Evolutionary conservation across 2,329 filamentous ascomycete species (phyloP).

Genomic region (Seiridium unicorne): DNA sequence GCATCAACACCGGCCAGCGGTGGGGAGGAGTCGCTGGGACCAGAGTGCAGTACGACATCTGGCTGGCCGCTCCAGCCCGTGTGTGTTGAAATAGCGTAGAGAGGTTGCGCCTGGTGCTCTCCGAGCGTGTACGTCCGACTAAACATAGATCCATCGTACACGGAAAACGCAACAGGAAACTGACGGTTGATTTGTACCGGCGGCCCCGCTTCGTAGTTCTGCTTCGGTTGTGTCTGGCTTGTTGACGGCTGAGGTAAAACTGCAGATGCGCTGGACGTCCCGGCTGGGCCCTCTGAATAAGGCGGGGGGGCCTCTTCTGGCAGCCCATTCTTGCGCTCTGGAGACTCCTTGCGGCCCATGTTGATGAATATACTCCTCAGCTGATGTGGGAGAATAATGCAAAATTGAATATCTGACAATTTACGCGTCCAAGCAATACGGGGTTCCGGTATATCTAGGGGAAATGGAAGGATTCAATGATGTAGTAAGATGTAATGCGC

Average conservation of each 20-base stretch:
- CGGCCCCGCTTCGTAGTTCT: not conserved
- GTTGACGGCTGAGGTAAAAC: not conserved
- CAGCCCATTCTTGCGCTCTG: not conserved
- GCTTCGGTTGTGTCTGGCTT: not conserved
- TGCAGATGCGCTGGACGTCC: not conserved
- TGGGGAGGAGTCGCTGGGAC: constrained; percentile 12
- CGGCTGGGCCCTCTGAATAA: not conserved
- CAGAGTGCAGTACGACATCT: constrained; percentile 15
- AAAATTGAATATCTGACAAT: too few relatives aligned
- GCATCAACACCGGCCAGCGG: constrained; percentile 14
- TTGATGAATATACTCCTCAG: not conserved
- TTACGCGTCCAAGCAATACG: not conserved
- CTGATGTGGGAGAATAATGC: too few relatives aligned
- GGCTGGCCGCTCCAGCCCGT: constrained; percentile 15
- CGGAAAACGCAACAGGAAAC: not conserved
- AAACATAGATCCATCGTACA: not conserved
- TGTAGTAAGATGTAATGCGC: not conserved
- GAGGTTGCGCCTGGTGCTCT: constrained; percentile 13
- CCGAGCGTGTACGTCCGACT: constrained; percentile 17
- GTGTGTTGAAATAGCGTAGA: constrained; percentile 17
- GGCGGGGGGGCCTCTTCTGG: constrained; percentile 4
- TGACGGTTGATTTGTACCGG: not conserved
- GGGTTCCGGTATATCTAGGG: not conserved
- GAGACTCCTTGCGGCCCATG: not conserved
- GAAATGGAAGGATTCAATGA: not conserved